Percentiles rank a stretch among this genome's conserved stretches.
These are phyloP conservation scores for Teratosphaeria epicoccoides DNA, from an alignment of 2,329 filamentous ascomycete species.

Conservation along the genomic window DNA sequence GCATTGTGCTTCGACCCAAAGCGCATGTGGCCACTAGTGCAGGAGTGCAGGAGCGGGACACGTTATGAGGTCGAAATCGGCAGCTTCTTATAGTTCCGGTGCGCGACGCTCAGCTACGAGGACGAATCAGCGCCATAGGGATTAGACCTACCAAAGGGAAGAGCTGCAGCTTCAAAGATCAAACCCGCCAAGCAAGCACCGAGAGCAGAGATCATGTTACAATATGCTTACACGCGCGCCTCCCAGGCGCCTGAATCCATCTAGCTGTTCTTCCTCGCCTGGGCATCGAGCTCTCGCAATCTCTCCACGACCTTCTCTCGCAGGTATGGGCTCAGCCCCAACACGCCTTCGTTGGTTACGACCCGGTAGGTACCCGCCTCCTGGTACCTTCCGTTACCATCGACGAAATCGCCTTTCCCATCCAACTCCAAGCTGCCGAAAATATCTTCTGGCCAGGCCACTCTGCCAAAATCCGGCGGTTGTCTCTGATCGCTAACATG, in stretches of 20 bases:
- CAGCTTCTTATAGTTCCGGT: not conserved
- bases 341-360: slow-evolving; percentile 49
- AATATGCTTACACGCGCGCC: not conserved
- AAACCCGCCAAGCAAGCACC: not conserved
- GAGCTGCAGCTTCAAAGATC: not conserved
- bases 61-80: not conserved
- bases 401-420: slow-evolving; percentile 45
- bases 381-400: slow-evolving; percentile 48
- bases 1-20: slow-evolving; percentile 2
- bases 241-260: not conserved
- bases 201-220: not conserved
- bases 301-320: slow-evolving; percentile 24
- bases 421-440: slow-evolving; percentile 56
- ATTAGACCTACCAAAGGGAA: not conserved
- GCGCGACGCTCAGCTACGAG: not conserved
- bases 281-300: slow-evolving; percentile 23
- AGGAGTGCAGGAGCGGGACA: no score
- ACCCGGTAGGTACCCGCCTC: slow-evolving; percentile 52
- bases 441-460: slow-evolving; percentile 56
- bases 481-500: slow-evolving; percentile 51
- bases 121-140: not conserved
- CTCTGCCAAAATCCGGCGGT: slow-evolving; percentile 53
- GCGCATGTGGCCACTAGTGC: no score
- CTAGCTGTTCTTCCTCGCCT: slow-evolving; percentile 14
- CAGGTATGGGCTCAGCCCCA: slow-evolving; percentile 26